Evolutionary conservation across 768 basidiomycete genomes (phyloP).

Genomic region (Boletus pseudopeckii): DNA sequence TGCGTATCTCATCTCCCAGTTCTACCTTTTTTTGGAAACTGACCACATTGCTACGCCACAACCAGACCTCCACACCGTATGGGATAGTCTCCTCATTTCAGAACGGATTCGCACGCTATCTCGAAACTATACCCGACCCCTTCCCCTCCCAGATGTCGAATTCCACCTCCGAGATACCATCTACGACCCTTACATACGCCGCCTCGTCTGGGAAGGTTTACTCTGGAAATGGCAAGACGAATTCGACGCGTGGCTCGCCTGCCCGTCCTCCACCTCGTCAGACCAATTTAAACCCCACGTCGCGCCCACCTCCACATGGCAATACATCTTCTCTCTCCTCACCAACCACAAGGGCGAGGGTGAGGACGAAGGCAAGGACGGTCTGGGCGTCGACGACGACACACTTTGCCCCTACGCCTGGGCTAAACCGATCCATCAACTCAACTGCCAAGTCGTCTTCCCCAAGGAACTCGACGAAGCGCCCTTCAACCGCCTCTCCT

Average conservation of each 20-base stretch:
- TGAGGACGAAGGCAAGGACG: slow-evolving; percentile 15
- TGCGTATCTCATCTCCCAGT: slow-evolving; percentile 37
- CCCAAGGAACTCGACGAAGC: slow-evolving; percentile 60
- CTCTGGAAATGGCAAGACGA: slow-evolving; percentile 64
- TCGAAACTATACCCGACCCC: slow-evolving; percentile 70
- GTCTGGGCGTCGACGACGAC: slow-evolving; percentile 47
- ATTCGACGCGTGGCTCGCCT: slow-evolving; percentile 61
- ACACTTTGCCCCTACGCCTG: slow-evolving; percentile 75
- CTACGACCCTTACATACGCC: slow-evolving; percentile 85
- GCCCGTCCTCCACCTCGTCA: slow-evolving; percentile 40
- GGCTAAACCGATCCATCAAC: slow-evolving; percentile 65
- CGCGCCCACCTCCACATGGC: slow-evolving; percentile 22
- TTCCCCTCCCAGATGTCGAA: slow-evolving; percentile 69
- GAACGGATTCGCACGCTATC: slow-evolving; percentile 74
- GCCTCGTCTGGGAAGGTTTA: slow-evolving; percentile 83
- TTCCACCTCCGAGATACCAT: slow-evolving; percentile 67
- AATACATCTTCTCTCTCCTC: slow-evolving; percentile 18
- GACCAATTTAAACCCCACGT: neutral
- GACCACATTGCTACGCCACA: neutral
- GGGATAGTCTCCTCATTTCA: slow-evolving; percentile 82
- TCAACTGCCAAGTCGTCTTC: slow-evolving; percentile 85
- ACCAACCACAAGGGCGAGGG: neutral
- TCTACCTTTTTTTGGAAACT: too few species aligned
- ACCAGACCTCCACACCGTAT: slow-evolving; percentile 78
- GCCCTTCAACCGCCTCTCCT: slow-evolving; percentile 29